Percentiles rank a stretch among this genome's conserved stretches.
Evolutionary conservation across 202 grass and related monocot genomes (phyloP).

Genomic region (Carex arenaria): DNA sequence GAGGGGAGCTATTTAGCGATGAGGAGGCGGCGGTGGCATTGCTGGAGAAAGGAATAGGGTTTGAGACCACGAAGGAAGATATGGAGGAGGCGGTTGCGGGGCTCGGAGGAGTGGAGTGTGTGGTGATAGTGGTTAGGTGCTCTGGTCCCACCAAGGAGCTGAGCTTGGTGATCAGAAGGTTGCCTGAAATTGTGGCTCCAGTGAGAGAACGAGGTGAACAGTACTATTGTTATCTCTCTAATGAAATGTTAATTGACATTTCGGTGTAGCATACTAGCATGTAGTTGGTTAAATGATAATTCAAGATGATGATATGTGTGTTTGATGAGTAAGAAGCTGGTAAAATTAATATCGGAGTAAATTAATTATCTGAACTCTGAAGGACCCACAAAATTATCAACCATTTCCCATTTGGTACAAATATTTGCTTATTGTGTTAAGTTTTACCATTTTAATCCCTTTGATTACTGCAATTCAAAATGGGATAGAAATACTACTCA

Average conservation of each 20-base stretch:
- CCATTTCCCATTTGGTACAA: not conserved
- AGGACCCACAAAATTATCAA: not conserved
- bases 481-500: not conserved
- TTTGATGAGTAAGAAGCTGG: not conserved
- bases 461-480: not conserved
- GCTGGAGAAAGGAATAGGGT: constrained; percentile 52
- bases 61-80: constrained; percentile 41
- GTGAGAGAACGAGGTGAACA: constrained; percentile 54
- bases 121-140: constrained; percentile 65
- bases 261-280: not conserved
- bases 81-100: constrained; percentile 33
- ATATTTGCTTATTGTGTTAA: not conserved
- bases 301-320: not conserved
- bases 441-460: not conserved
- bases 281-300: not conserved
- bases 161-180: constrained; percentile 40
- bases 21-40: constrained; percentile 42
- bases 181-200: constrained; percentile 43
- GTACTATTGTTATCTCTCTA: not conserved
- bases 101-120: constrained; percentile 45
- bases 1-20: constrained; percentile 15
- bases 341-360: not conserved
- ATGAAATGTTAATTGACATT: not conserved
- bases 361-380: not conserved
- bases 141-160: constrained; percentile 48